A percentile compares a stretch with the other conserved stretches of the same genome.
Evolutionary conservation across 129 eudicot genomes (phyloP).

Genomic region (Kitagawia praeruptora): DNA sequence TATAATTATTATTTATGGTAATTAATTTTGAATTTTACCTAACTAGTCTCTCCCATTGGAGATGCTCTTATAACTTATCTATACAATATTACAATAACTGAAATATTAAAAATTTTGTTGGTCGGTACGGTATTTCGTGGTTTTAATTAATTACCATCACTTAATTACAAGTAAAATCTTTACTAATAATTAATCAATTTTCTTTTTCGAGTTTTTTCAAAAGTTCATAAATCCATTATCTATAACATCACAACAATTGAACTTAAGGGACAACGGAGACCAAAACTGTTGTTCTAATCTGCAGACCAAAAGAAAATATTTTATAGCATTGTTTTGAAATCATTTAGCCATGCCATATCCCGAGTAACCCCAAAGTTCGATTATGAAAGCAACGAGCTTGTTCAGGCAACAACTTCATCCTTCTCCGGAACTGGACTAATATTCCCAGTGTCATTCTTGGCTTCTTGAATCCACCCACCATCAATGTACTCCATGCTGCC

Average conservation of each 20-base stretch:
- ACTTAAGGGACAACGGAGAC: background rate
- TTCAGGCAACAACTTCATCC: slow-evolving; percentile 8
- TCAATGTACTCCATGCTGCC: slow-evolving; percentile 39
- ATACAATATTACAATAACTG: no score
- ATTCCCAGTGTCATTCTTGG: background rate
- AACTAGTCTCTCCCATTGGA: no score
- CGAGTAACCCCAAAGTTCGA: background rate
- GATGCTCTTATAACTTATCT: no score
- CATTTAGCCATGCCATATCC: background rate
- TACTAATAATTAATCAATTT: no score
- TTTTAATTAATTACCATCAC: no score
- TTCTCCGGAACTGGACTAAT: background rate
- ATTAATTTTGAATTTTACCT: no score
- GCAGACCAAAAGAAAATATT: background rate
- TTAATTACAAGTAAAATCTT: no score
- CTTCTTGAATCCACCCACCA: slow-evolving; percentile 33
- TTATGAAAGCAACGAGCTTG: background rate
- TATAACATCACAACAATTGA: background rate
- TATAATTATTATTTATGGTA: no score
- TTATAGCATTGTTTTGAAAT: background rate
- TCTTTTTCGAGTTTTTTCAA: no score
- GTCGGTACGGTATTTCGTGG: no score
- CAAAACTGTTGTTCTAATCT: background rate
- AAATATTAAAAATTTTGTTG: no score
- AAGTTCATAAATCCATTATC: background rate